These are phyloP conservation scores for Eimeria falciformis DNA, from an alignment of 169 alveolate genomes.

Conservation along the genomic window DNA sequence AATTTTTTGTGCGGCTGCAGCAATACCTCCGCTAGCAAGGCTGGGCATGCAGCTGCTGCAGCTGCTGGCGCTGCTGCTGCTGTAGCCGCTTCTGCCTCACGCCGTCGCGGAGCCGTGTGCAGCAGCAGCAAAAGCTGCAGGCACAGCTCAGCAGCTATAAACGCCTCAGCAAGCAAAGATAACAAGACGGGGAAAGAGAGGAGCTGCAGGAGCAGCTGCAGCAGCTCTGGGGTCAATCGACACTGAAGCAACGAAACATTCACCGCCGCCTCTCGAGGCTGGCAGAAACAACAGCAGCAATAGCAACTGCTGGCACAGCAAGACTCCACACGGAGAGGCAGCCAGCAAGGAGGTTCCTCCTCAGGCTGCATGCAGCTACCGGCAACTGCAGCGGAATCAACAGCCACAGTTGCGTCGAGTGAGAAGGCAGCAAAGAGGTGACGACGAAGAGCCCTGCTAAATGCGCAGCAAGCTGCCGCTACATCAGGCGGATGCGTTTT, in stretches of 20 bases:
- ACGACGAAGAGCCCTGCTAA: too few species aligned
- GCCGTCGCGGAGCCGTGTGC: neutral
- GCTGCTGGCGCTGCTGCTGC: neutral
- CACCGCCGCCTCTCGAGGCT: neutral
- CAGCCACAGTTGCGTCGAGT: constrained; percentile 20
- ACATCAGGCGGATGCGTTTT: too few species aligned
- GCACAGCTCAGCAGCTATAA: neutral
- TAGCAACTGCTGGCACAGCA: constrained; percentile 33
- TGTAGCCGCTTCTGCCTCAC: neutral
- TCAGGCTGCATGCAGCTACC: neutral
- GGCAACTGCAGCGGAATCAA: constrained; percentile 22
- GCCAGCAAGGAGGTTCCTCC: neutral
- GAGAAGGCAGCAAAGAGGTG: constrained; percentile 50
- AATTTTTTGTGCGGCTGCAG: neutral
- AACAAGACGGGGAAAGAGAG: neutral
- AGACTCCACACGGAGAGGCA: neutral
- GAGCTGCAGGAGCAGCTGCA: constrained; percentile 13
- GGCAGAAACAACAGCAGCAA: constrained; percentile 23
- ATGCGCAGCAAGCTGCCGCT: too few species aligned
- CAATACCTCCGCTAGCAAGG: constrained; percentile 22
- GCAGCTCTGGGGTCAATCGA: constrained; percentile 5
- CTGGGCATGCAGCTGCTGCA: neutral
- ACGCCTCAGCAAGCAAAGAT: neutral
- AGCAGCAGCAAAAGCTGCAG: constrained; percentile 4
- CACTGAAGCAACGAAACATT: constrained; percentile 24